These are phyloP conservation scores for Rhododendron kiyosumense DNA, from an alignment of 148 eudicot genomes.

Conservation along the genomic window DNA sequence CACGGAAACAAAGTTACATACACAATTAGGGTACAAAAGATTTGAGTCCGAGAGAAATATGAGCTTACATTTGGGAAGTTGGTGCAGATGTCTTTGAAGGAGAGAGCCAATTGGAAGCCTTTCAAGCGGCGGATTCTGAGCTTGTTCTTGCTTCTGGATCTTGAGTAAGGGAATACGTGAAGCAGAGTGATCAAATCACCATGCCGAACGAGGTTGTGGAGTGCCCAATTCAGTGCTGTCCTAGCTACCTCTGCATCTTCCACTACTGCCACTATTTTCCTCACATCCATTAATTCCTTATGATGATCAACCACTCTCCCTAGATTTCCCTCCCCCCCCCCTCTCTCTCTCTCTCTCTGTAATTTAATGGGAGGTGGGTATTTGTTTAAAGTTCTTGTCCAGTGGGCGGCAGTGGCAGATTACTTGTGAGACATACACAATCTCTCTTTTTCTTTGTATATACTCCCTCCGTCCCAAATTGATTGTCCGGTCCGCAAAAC, in stretches of 20 bases:
- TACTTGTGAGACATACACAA: not conserved
- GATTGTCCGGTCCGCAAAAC: no score
- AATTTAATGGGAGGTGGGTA: not conserved
- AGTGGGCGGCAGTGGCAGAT: not conserved
- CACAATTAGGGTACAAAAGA: no score
- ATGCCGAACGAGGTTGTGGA: constrained; percentile 59
- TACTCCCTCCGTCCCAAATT: no score
- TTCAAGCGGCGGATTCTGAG: constrained; percentile 49
- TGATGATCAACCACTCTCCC: not conserved
- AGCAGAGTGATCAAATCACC: constrained; percentile 77
- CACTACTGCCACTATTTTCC: constrained; percentile 76
- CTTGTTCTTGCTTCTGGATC: constrained; percentile 47
- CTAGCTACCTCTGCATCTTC: constrained; percentile 76
- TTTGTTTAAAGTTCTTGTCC: not conserved
- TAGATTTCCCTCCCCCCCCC: not conserved
- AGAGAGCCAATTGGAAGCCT: constrained; percentile 76
- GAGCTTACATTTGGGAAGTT: constrained; percentile 57
- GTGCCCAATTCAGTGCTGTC: constrained; percentile 80
- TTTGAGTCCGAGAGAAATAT: no score
- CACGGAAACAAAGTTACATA: no score
- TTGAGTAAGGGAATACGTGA: constrained; percentile 46
- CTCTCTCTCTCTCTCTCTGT: not conserved
- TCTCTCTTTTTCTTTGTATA: not conserved
- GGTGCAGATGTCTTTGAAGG: constrained; percentile 69
- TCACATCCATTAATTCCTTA: constrained; percentile 35